Base-by-base conservation (phyloP, 306 rosid species). In the Glycyrrhiza uralensis region DNA sequence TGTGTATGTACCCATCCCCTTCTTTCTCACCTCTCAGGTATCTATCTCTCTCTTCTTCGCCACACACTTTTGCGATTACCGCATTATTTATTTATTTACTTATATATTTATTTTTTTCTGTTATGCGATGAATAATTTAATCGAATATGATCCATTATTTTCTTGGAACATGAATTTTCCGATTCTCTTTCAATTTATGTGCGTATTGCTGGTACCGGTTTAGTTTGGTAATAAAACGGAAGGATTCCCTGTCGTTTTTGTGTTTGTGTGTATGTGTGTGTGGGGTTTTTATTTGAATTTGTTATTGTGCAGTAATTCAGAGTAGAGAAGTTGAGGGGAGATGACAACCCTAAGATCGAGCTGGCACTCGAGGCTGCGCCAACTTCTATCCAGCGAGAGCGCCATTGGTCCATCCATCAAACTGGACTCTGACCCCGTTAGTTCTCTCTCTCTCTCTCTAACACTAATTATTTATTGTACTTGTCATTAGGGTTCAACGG, bases 341-440 rank as follows among this genome's bases (percentile, higher is more conserved):
- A 92, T 92, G 97, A 61, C 88, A 69, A 71, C 96, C 71, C 78
- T 81, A 62, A 83, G 93, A 87, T 86, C 96, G 71, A 86, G 86
- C 79, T 87, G 92, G 89, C 97, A 96, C 63, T 92, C 96, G 52
- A 77, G 97, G 87, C 80, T 89, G 75, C 94, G 96, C 45, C 96
- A 89, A 64, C 92, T 92, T 63, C 79, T 92, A 23, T 84, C 97
- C 22, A 88, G 85, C 74, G 96, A 92, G 75, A 89, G 94, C 22
- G 74, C 90, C 60, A 74, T 87, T 24, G 96, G 90, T 9, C 94
- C 97, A 9, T 90, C 96, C 54, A 62, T 87, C 68, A 89, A 86
- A 69, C 85, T 86, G 46, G 93, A 86, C 77, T 81, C 97, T 2
- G 94, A 92, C 62, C 86, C 96, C 4, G 97, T 92, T 63, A 84